These are phyloP conservation scores for Clitoria ternatea DNA, from an alignment of 306 rosid species.

Conservation along the genomic window DNA sequence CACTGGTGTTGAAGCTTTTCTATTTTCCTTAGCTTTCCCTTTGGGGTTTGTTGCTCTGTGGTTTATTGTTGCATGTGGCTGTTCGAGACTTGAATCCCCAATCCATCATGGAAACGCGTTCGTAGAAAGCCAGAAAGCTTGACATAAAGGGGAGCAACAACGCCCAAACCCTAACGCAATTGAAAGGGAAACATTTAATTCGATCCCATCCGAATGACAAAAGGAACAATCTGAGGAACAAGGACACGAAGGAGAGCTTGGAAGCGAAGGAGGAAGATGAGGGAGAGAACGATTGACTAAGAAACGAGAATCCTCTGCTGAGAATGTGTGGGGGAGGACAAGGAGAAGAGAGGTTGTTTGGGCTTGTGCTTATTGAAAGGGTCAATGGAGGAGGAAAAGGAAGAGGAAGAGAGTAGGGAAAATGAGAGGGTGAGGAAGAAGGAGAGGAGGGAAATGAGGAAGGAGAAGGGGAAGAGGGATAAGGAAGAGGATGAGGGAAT, in stretches of 20 bases:
- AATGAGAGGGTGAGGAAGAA: constrained; percentile 49
- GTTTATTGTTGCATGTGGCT: too few relatives aligned
- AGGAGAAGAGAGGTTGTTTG: constrained; percentile 32
- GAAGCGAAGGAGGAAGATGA: constrained; percentile 74
- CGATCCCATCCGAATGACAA: constrained; percentile 83
- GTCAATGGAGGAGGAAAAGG: constrained; percentile 41
- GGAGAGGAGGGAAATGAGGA: constrained; percentile 64
- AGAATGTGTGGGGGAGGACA: constrained; percentile 39
- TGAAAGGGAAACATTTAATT: constrained; percentile 65
- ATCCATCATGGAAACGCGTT: constrained; percentile 42
- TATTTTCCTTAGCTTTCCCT: too few relatives aligned
- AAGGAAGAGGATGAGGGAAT: constrained; percentile 73
- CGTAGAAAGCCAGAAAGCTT: constrained; percentile 69
- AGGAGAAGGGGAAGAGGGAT: constrained; percentile 67
- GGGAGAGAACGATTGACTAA: constrained; percentile 64
- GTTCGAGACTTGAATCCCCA: too few relatives aligned
- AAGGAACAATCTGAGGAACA: constrained; percentile 52
- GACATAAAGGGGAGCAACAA: constrained; percentile 77
- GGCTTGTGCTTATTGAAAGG: constrained; percentile 38
- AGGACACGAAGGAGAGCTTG: constrained; percentile 63
- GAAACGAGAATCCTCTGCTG: constrained; percentile 41
- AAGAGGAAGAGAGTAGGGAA: constrained; percentile 33
- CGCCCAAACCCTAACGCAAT: constrained; percentile 52
- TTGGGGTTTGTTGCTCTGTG: too few relatives aligned
- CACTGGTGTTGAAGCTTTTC: too few relatives aligned